Percentiles rank a stretch among this genome's conserved stretches.
phyloP scores from a whole-genome alignment of 2,329 filamentous ascomycete genomes.

The Trichoderma asperellum region DNA sequence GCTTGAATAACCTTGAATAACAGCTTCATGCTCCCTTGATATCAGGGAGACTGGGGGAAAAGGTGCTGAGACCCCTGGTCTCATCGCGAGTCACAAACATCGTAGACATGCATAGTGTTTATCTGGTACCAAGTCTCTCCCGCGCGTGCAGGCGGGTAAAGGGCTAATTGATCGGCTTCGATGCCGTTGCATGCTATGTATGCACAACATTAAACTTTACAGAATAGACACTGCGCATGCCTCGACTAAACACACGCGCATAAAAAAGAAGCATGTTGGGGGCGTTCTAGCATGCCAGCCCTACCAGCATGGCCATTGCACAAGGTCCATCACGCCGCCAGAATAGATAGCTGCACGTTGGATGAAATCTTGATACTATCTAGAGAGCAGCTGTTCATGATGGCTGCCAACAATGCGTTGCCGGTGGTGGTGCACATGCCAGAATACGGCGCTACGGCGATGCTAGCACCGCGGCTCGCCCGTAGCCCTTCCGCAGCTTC shows the following conservation, averaged over 20 bases:
- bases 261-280: background rate
- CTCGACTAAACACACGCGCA: background rate
- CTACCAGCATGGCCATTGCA: conserved; percentile 9
- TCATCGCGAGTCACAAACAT: conserved; percentile 9
- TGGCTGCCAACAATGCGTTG: background rate
- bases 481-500: background rate
- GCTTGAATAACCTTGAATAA: background rate
- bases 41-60: background rate
- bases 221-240: background rate
- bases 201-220: background rate
- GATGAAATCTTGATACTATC: background rate
- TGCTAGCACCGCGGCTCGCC: background rate
- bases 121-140: background rate
- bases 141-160: conserved; percentile 15
- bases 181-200: conserved; percentile 5
- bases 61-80: conserved; percentile 9
- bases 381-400: background rate
- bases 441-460: background rate
- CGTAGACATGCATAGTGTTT: conserved; percentile 23
- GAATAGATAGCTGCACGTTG: background rate
- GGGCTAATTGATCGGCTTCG: background rate
- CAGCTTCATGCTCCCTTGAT: background rate
- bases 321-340: background rate
- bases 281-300: conserved; percentile 18
- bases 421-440: conserved; percentile 9